These are phyloP conservation scores for Zalaria sp. DNA, from an alignment of 2,329 filamentous ascomycete genomes.

Conservation along the genomic window DNA sequence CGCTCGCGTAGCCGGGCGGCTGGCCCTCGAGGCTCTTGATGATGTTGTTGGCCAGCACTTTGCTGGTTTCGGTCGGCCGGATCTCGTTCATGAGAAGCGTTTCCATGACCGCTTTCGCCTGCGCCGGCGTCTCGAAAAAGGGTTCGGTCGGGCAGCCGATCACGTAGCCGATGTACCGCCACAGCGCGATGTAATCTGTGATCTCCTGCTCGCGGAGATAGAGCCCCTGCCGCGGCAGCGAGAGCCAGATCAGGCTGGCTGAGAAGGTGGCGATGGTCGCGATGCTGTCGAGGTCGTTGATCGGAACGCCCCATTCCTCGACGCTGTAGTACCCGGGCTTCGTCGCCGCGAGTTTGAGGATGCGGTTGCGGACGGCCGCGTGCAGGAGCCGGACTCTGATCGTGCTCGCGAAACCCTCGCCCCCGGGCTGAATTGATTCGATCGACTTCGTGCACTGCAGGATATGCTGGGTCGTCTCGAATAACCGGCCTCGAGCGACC, in stretches of 20 bases:
- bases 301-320: constrained; percentile 46
- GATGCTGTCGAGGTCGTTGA: constrained; percentile 64
- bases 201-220: constrained; percentile 48
- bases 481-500: constrained; percentile 50
- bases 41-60: constrained; percentile 60
- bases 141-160: constrained; percentile 51
- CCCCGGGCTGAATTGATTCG: constrained; percentile 52
- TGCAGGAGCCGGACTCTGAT: constrained; percentile 57
- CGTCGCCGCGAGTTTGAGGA: constrained; percentile 43
- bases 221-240: constrained; percentile 60
- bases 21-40: constrained; percentile 52
- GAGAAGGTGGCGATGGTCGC: constrained; percentile 61
- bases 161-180: constrained; percentile 60
- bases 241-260: constrained; percentile 50
- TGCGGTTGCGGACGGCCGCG: constrained; percentile 50
- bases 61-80: constrained; percentile 46
- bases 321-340: constrained; percentile 49
- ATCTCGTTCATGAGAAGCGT: constrained; percentile 53
- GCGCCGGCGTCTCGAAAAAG: constrained; percentile 40
- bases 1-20: constrained; percentile 50
- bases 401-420: constrained; percentile 49
- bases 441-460: constrained; percentile 55
- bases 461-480: constrained; percentile 64
- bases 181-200: constrained; percentile 57
- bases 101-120: constrained; percentile 52